These are phyloP conservation scores for Hordeum marinum DNA, from an alignment of 176 grass and related monocot species.

Conservation along the genomic window DNA sequence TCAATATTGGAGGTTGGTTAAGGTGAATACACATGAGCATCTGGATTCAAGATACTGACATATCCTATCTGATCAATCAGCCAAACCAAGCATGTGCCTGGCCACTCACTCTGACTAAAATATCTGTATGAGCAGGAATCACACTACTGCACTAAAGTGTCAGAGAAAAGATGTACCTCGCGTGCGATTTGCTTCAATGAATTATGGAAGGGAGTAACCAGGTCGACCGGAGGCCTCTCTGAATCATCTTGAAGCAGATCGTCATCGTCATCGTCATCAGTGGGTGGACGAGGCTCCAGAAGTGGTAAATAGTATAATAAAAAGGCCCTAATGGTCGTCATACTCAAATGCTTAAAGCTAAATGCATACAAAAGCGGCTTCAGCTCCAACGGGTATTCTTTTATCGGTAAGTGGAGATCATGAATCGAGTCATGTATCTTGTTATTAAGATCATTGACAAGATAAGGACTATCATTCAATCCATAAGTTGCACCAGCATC, in stretches of 20 bases:
- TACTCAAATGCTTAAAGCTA: constrained; percentile 55
- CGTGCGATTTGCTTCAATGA: constrained; percentile 89
- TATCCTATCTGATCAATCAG: not conserved
- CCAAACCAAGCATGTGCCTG: not conserved
- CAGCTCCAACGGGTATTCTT: constrained; percentile 75
- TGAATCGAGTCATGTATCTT: constrained; percentile 24
- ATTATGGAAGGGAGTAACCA: constrained; percentile 83
- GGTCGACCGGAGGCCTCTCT: constrained; percentile 48
- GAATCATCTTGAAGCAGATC: constrained; percentile 41
- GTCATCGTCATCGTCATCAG: constrained; percentile 59
- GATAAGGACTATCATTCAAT: constrained; percentile 22
- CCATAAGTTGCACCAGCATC: constrained; percentile 62
- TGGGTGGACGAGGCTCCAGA: constrained; percentile 52
- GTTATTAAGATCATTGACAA: constrained; percentile 36
- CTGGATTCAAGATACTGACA: constrained; percentile 3
- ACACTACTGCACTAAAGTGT: not conserved
- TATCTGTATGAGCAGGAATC: not conserved
- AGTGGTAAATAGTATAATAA: constrained; percentile 92
- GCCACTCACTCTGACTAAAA: not conserved
- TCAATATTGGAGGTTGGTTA: not conserved
- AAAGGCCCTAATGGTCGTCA: constrained; percentile 89
- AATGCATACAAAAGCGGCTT: constrained; percentile 88
- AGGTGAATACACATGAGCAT: not conserved
- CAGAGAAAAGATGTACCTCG: constrained; percentile 43
- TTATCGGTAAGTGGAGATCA: constrained; percentile 11